These are phyloP conservation scores for Sphagnurus paluster DNA, from an alignment of 1,284 basidiomycete species.

Conservation along the genomic window DNA sequence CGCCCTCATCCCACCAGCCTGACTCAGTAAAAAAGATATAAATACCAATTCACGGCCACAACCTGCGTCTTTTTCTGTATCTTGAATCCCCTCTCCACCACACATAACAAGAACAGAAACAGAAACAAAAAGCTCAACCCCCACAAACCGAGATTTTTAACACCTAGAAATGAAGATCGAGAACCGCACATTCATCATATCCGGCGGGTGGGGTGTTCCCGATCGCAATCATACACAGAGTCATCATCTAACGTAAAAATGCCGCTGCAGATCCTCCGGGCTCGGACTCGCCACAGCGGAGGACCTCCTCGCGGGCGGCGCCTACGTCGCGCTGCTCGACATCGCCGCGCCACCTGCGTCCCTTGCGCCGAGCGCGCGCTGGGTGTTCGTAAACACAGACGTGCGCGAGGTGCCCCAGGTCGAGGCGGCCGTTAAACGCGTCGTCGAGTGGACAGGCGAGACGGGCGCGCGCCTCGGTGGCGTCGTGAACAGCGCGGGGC, in stretches of 20 bases:
- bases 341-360: slow-evolving; percentile 38
- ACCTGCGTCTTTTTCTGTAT: no score
- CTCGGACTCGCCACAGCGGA: slow-evolving; percentile 52
- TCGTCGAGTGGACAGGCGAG: slow-evolving; percentile 42
- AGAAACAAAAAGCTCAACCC: not conserved
- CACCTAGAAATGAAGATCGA: slow-evolving; percentile 49
- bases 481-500: slow-evolving; percentile 55
- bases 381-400: slow-evolving; percentile 47
- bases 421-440: slow-evolving; percentile 38
- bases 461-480: slow-evolving; percentile 49
- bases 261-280: slow-evolving; percentile 47
- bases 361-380: slow-evolving; percentile 16
- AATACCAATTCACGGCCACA: no score
- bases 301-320: slow-evolving; percentile 41
- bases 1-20: no score
- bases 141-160: not conserved
- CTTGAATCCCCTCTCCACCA: no score
- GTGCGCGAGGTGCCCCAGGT: slow-evolving; percentile 41
- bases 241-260: not conserved
- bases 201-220: slow-evolving; percentile 56
- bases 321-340: slow-evolving; percentile 50
- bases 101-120: no score
- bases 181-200: slow-evolving; percentile 51
- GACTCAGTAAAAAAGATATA: no score
- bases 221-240: no score